These are phyloP conservation scores for Candida ficus DNA, from an alignment of 805 yeast species.

Conservation along the genomic window DNA sequence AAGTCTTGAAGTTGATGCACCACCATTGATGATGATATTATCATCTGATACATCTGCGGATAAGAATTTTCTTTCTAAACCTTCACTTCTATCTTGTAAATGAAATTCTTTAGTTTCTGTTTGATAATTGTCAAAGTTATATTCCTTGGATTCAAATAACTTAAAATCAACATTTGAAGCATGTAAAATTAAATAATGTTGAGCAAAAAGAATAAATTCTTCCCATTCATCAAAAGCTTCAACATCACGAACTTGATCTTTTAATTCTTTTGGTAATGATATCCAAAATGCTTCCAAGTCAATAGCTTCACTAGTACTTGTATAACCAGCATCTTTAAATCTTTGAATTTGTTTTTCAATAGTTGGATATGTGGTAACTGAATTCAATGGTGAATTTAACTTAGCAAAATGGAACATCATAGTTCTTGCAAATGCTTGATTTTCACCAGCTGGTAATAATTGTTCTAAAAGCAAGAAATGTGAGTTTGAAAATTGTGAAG, in stretches of 20 bases:
- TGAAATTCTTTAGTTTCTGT: not conserved
- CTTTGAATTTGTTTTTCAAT: constrained; percentile 44
- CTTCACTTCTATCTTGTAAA: constrained; percentile 5
- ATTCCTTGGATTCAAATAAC: constrained; percentile 1
- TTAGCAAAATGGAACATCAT: constrained; percentile 70
- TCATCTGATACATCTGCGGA: constrained; percentile 8
- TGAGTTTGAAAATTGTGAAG: constrained; percentile 38
- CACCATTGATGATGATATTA: constrained; percentile 30
- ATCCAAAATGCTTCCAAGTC: constrained; percentile 61
- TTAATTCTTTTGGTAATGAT: constrained; percentile 34
- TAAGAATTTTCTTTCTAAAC: constrained; percentile 14
- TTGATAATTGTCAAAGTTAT: not conserved
- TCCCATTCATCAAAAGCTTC: constrained; percentile 84
- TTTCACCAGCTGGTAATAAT: constrained; percentile 54
- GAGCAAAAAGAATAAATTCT: constrained; percentile 70
- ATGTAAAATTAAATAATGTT: constrained; percentile 66
- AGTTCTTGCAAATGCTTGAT: constrained; percentile 65
- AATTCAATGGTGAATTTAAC: constrained; percentile 61
- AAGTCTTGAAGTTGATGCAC: constrained; percentile 27
- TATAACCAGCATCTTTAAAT: constrained; percentile 43
- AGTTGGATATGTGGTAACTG: constrained; percentile 54
- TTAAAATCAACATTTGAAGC: constrained; percentile 40
- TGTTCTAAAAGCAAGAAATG: constrained; percentile 71
- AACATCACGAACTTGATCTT: constrained; percentile 37
- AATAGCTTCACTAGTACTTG: constrained; percentile 38